phyloP scores from a whole-genome alignment of 176 grass and related monocot species.

The Luzula sylvatica region DNA sequence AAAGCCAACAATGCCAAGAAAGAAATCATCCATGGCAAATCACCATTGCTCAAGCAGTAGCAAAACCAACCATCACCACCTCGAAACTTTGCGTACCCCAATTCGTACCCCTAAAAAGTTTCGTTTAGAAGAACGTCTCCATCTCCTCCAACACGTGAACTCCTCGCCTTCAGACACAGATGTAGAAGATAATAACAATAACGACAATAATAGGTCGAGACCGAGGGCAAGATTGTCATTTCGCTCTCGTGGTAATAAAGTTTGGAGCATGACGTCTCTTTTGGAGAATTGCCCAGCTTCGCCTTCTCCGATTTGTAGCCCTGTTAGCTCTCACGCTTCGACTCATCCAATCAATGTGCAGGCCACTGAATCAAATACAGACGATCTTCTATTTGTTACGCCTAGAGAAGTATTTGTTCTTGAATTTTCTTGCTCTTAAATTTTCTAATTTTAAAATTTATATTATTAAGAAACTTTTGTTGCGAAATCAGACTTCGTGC shows the following conservation, averaged over 20 bases:
- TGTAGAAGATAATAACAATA: not conserved
- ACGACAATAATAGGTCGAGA: not conserved
- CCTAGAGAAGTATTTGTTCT: constrained; percentile 1
- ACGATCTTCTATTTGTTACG: constrained; percentile 11
- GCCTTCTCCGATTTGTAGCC: constrained; percentile 69
- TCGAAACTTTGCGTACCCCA: not conserved
- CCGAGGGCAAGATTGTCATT: not conserved
- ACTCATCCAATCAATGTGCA: not conserved
- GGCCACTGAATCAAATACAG: not conserved
- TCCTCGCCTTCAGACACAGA: constrained; percentile 4
- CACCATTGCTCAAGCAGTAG: constrained; percentile 9
- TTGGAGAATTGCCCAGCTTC: constrained; percentile 33
- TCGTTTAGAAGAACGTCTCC: constrained; percentile 5
- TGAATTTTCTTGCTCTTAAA: not conserved
- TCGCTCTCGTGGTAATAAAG: not conserved
- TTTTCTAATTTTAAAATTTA: no score
- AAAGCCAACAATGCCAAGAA: constrained; percentile 6
- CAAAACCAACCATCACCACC: not conserved
- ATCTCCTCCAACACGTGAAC: not conserved
- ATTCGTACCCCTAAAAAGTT: not conserved
- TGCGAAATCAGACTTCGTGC: constrained; percentile 11
- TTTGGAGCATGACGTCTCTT: constrained; percentile 3
- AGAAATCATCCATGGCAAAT: constrained; percentile 5
- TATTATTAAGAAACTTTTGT: not conserved
- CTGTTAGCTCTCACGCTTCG: constrained; percentile 23